A percentile compares a stretch with the other conserved stretches of the same genome.
phyloP scores from a whole-genome alignment of 148 eudicot genomes.

The Nepenthes mirabilis region DNA sequence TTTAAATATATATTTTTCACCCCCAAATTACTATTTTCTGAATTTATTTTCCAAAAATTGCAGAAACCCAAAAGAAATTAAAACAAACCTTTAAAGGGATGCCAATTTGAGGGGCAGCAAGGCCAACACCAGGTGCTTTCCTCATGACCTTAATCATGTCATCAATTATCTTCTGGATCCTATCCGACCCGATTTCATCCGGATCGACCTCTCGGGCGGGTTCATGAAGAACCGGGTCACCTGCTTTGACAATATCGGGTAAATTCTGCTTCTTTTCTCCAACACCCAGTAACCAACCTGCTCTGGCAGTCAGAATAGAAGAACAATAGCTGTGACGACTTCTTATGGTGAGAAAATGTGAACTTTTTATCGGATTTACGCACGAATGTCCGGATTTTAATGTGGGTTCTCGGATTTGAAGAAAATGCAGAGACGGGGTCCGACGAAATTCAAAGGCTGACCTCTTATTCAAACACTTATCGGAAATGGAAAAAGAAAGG shows the following conservation, averaged over 20 bases:
- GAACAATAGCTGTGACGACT: slow-evolving; percentile 19
- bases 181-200: slow-evolving; percentile 70
- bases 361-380: slow-evolving; percentile 14
- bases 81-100: slow-evolving; percentile 62
- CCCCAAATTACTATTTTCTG: no score
- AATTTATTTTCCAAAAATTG: no score
- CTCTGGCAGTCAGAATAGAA: slow-evolving; percentile 15
- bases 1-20: no score
- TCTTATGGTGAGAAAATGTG: slow-evolving; percentile 11
- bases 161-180: slow-evolving; percentile 68
- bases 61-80: not conserved
- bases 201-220: slow-evolving; percentile 49
- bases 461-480: slow-evolving; percentile 10
- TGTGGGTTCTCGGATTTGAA: slow-evolving; percentile 11
- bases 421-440: slow-evolving; percentile 14
- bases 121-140: slow-evolving; percentile 89
- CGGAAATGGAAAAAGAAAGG: slow-evolving; percentile 20
- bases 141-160: slow-evolving; percentile 86
- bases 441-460: slow-evolving; percentile 11
- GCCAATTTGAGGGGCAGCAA: slow-evolving; percentile 98
- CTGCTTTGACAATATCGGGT: slow-evolving; percentile 80
- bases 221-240: slow-evolving; percentile 97
- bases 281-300: slow-evolving; percentile 70
- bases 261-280: slow-evolving; percentile 34
- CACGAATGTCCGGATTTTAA: slow-evolving; percentile 3